phyloP scores from a whole-genome alignment of 2,329 filamentous ascomycete genomes.

The Pseudocercospora ulei region DNA sequence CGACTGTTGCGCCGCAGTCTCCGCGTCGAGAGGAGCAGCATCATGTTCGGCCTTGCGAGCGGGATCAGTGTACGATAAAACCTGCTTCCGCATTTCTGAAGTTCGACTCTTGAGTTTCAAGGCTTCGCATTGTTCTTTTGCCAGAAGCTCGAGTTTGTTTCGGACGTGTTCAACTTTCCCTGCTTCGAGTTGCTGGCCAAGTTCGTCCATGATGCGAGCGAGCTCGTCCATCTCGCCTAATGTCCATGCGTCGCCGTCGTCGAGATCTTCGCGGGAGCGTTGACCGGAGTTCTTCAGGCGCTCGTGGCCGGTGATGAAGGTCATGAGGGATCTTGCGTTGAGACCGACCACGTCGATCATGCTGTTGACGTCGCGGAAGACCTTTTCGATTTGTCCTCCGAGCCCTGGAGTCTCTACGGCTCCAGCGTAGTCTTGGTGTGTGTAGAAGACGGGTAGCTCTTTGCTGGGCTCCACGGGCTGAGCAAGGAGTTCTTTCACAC shows the following conservation, averaged over 20 bases:
- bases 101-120: slow-evolving; percentile 63
- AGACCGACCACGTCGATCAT: slow-evolving; percentile 92
- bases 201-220: slow-evolving; percentile 41
- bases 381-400: slow-evolving; percentile 43
- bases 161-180: slow-evolving; percentile 60
- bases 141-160: slow-evolving; percentile 57
- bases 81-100: slow-evolving; percentile 66
- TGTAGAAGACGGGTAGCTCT: slow-evolving; percentile 58
- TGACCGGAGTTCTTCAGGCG: slow-evolving; percentile 44
- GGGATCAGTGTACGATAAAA: slow-evolving; percentile 60
- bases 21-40: slow-evolving; percentile 67
- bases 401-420: slow-evolving; percentile 37
- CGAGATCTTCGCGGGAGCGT: slow-evolving; percentile 54
- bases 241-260: slow-evolving; percentile 51
- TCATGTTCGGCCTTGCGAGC: slow-evolving; percentile 55
- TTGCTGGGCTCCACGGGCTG: slow-evolving; percentile 54
- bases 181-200: slow-evolving; percentile 57
- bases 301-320: slow-evolving; percentile 57
- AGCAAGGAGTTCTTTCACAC: slow-evolving; percentile 53
- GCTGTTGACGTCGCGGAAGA: slow-evolving; percentile 72
- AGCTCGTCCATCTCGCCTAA: slow-evolving; percentile 67
- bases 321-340: slow-evolving; percentile 59
- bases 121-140: slow-evolving; percentile 58
- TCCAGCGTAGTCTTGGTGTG: slow-evolving; percentile 41
- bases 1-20: slow-evolving; percentile 73